Base-by-base conservation (phyloP, 2,329 filamentous ascomycete species). In the Hypoxylon sp. region DNA sequence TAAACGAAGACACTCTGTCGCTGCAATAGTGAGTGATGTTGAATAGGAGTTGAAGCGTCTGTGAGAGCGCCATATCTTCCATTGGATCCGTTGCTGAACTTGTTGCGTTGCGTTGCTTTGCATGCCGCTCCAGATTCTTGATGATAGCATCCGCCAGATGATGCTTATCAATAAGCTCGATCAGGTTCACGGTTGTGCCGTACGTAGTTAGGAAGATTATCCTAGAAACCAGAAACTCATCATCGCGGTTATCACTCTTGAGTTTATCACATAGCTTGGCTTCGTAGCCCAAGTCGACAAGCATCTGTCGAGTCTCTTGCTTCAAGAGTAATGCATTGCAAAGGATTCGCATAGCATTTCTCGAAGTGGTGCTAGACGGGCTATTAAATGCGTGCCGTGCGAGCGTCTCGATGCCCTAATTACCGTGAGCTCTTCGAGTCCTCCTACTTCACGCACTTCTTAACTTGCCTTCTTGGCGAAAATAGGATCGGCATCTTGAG, bases 1-100 rank as follows among this genome's bases (percentile, higher is more conserved):
- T 88, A 74, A 97, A 96, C 0, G 83, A 79, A 0, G 82, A 77
- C 3, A 81, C 79, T 25, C 90, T 83, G 43, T 89, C 84, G 3
- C 89, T 87, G 70, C 90, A 91, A 73, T 90, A 89, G 72, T 94
- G 90, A 1, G 91, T 91, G 56, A 97, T 84, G 78, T 97, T 97
- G 83, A 96, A 98, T 54, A 97, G 81, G 41, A 98, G 84, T 75
- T 97, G 97, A 52, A 96, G 81, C 0, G 91, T 95, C 78, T 98
- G 95, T 7, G 84, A 85, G 37, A 98, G 83, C 0, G 94, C 93
- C 87, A 95, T 88, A 63, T 91, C 88, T 69, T 91, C 88, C 85
- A 94, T 91, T 0, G 87, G 85, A 43, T 87, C 81, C 11, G 70
- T 70, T 9, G 73, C 75, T 23, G 75, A 69, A 47, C 78, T 79